Conservation (phyloP, 805 yeast species). For the Myxozyma neglecta region DNA sequence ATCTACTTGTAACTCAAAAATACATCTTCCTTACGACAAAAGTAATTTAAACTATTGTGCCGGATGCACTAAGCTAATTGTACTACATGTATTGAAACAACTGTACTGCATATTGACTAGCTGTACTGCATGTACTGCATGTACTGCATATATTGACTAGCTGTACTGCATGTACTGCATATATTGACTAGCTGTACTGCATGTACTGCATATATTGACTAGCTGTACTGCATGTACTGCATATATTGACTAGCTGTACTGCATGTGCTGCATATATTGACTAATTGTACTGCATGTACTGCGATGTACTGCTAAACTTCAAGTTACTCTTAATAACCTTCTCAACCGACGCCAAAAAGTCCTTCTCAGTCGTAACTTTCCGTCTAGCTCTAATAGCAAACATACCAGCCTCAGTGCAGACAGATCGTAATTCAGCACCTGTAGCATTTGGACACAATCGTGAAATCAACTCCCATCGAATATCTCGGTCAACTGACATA, state of each 20-base stretch:
- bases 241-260: conserved; percentile 42
- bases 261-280: conserved; percentile 82
- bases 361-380: conserved; percentile 97
- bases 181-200: conserved; percentile 56
- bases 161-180: conserved; percentile 85
- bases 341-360: conserved; percentile 94
- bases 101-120: conserved; percentile 68
- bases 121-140: conserved; percentile 83
- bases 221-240: conserved; percentile 80
- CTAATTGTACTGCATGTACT: conserved; percentile 76
- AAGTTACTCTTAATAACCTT: conserved; percentile 98
- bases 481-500: conserved; percentile 96
- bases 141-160: conserved; percentile 71
- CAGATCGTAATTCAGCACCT: conserved; percentile 98
- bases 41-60: too few relatives aligned
- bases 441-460: conserved; percentile 97
- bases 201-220: conserved; percentile 78
- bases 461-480: conserved; percentile 97
- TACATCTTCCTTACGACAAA: not conserved
- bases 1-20: not conserved
- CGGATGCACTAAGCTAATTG: conserved; percentile 22
- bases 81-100: conserved; percentile 95
- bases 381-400: conserved; percentile 98
- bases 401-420: conserved; percentile 99
- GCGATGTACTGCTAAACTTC: conserved; percentile 95